These are phyloP conservation scores for Arthroderma sp. DNA, from an alignment of 2,329 filamentous ascomycete genomes.

Conservation along the genomic window DNA sequence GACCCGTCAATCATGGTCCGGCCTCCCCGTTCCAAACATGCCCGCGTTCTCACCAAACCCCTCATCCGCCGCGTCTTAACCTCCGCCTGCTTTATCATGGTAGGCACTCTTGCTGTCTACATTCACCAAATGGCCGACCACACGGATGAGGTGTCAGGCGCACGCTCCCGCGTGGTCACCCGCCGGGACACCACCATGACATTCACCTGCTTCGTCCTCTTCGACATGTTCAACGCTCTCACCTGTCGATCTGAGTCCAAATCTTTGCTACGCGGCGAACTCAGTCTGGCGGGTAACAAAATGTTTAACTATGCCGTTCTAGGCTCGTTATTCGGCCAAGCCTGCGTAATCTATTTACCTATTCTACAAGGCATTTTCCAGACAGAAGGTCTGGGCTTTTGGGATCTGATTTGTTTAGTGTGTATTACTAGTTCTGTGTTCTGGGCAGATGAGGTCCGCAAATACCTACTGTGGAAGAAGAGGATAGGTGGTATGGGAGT, in stretches of 20 bases:
- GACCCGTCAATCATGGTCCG: constrained; percentile 89
- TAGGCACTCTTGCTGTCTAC: constrained; percentile 84
- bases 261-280: constrained; percentile 73
- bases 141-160: constrained; percentile 35
- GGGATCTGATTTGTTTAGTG: constrained; percentile 62
- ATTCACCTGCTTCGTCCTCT: constrained; percentile 96
- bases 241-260: constrained; percentile 86
- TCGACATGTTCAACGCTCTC: constrained; percentile 98
- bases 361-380: constrained; percentile 92
- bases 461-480: constrained; percentile 42
- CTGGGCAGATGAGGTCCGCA: constrained; percentile 84
- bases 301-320: constrained; percentile 96
- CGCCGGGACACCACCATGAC: constrained; percentile 98
- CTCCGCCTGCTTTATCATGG: constrained; percentile 79
- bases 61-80: constrained; percentile 77
- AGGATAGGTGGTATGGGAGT: constrained; percentile 19
- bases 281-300: constrained; percentile 70
- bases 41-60: constrained; percentile 76
- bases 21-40: constrained; percentile 73
- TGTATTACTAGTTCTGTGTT: constrained; percentile 79
- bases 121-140: constrained; percentile 79
- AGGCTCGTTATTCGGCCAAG: constrained; percentile 70
- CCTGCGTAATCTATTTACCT: constrained; percentile 87
- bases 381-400: constrained; percentile 67
- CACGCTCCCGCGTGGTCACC: constrained; percentile 53